phyloP scores from a whole-genome alignment of 2,329 filamentous ascomycete species.

The Parafenestella ontariensis region DNA sequence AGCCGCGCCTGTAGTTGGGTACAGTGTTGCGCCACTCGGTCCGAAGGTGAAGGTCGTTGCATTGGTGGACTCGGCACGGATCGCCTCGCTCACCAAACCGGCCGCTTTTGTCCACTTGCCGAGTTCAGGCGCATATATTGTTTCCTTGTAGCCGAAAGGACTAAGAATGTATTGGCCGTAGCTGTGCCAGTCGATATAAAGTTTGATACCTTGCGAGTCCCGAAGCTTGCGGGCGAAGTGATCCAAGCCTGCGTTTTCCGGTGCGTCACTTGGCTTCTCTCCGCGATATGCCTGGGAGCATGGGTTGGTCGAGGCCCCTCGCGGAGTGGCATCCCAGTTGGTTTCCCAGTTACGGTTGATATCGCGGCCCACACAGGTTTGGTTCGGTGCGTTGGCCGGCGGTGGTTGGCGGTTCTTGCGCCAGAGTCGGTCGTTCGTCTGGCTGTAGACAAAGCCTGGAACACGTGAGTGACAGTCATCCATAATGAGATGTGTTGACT shows the following conservation, averaged over 20 bases:
- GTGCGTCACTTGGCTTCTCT: constrained; percentile 32
- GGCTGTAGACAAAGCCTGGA: constrained; percentile 42
- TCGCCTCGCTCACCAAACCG: constrained; percentile 55
- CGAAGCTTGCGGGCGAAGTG: constrained; percentile 54
- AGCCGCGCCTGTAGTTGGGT: constrained; percentile 58
- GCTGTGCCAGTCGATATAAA: constrained; percentile 70
- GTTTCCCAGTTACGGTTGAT: constrained; percentile 46
- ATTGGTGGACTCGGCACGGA: constrained; percentile 52
- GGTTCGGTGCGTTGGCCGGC: constrained; percentile 31
- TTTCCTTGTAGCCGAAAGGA: constrained; percentile 65
- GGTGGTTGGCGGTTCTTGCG: constrained; percentile 43
- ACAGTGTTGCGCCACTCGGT: constrained; percentile 65
- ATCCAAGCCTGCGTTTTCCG: constrained; percentile 51
- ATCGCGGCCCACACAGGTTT: constrained; percentile 41
- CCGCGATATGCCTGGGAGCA: constrained; percentile 43
- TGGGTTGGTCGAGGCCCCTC: constrained; percentile 38
- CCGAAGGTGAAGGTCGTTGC: constrained; percentile 51
- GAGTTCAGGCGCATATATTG: constrained; percentile 55
- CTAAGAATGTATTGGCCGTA: constrained; percentile 67
- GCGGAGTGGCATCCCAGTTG: constrained; percentile 35
- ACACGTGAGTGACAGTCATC: neutral
- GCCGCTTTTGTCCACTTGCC: constrained; percentile 60
- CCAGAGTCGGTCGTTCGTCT: constrained; percentile 45
- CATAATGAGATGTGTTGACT: neutral
- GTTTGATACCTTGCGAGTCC: constrained; percentile 58